Evolutionary conservation across 495 filamentous ascomycete species (phyloP), one percentile per base, ranked within the genome.

Genomic region (Aspergillus leporis): DNA sequence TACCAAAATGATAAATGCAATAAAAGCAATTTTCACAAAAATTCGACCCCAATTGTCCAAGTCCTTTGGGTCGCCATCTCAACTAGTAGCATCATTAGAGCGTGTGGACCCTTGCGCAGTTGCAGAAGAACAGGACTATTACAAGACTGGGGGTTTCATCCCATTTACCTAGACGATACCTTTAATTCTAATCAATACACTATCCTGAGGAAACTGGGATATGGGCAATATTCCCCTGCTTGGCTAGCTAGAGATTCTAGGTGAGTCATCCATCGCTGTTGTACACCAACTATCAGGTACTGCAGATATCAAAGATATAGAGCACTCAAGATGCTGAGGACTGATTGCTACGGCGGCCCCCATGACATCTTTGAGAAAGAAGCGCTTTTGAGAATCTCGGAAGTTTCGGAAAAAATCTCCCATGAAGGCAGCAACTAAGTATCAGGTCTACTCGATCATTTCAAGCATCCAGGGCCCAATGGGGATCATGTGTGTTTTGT

Each of bases 201-300:
- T 1, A 83, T 95, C 32, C 83, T 93, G 61, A 84, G 90, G 63
- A 95, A 95, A 78, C 81, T 95, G 23, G 91, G 91, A n/a, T 93
- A 90, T 88, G 90, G 91, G 55, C 88, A 92, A 65, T 93, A 93
- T 74, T 92, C 89, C 10, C 94, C 91, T 5, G 90, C 94, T 40
- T 95, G 91, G 91, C 77, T 95, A 36, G 75, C 71, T 18, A 68
- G 47, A 31, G 73, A 78, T 61, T 51, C 62, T 21, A 63, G 53
- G 75, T 77, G 53, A 60, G 58, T 54, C 53, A 14, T 56, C 28
- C 25, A 46, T 41, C 14, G 49, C 31, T 51, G 43, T 53, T 30
- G 23, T 31, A 28, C 46, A 48, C 30, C 31, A n/a, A 48, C 23
- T 58, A 54, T 59, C 41, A 19, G 53, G 31, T 38, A 59, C 18